Percentiles rank a stretch among this genome's conserved stretches.
These are phyloP conservation scores for Barnettozyma populi DNA, from an alignment of 805 yeast genomes.

Conservation along the genomic window DNA sequence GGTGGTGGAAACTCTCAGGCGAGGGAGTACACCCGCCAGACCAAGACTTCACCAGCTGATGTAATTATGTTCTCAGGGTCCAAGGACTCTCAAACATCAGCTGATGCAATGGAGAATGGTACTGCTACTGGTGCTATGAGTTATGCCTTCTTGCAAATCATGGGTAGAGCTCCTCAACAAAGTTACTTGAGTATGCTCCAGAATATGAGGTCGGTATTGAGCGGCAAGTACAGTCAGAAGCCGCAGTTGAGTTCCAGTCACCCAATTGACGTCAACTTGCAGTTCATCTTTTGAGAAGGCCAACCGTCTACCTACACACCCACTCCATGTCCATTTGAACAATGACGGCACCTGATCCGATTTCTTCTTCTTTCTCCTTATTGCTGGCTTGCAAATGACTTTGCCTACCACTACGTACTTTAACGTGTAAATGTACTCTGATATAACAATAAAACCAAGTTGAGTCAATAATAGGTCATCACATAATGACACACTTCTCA, in stretches of 20 bases:
- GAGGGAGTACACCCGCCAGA: slow-evolving; percentile 39
- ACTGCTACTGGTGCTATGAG: slow-evolving; percentile 81
- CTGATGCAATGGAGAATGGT: slow-evolving; percentile 73
- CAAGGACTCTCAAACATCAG: slow-evolving; percentile 77
- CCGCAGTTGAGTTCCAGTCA: slow-evolving; percentile 81
- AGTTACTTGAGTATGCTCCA: slow-evolving; percentile 64
- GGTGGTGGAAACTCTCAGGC: slow-evolving; percentile 34
- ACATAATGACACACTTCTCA: slow-evolving; percentile 48
- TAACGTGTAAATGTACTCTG: too few species aligned
- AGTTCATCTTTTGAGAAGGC: slow-evolving; percentile 30
- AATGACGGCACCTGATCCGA: too few species aligned
- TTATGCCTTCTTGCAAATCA: slow-evolving; percentile 64
- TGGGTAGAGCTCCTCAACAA: slow-evolving; percentile 57
- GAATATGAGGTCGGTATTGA: slow-evolving; percentile 59
- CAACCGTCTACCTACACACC: too few species aligned
- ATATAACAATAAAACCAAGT: background rate
- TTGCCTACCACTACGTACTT: too few species aligned
- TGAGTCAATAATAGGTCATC: slow-evolving; percentile 9
- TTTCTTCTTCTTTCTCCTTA: too few species aligned
- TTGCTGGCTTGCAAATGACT: too few species aligned
- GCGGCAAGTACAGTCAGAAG: slow-evolving; percentile 66
- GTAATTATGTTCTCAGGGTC: slow-evolving; percentile 75
- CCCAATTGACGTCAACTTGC: slow-evolving; percentile 62
- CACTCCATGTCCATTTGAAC: too few species aligned
- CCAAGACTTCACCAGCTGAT: slow-evolving; percentile 72